A percentile compares a stretch with the other conserved stretches of the same genome.
These are phyloP conservation scores for Triangularia verruculosa DNA, from an alignment of 2,329 filamentous ascomycete species.

Conservation along the genomic window DNA sequence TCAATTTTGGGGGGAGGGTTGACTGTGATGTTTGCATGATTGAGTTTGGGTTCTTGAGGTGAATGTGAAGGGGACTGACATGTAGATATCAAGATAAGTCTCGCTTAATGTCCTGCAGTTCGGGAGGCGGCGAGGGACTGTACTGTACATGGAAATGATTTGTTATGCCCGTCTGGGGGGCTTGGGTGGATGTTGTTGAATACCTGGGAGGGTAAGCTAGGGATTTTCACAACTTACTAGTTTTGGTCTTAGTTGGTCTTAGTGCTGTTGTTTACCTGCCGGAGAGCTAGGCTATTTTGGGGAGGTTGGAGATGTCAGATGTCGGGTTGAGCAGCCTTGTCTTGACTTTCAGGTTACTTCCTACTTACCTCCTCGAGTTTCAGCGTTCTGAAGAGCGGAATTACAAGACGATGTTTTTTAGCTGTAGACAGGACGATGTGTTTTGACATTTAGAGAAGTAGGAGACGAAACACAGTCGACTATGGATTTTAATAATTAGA, in stretches of 20 bases:
- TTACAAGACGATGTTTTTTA: too few species aligned
- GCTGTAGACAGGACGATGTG: too few species aligned
- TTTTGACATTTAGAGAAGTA: too few species aligned
- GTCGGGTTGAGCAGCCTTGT: neutral
- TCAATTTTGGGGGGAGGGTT: too few species aligned
- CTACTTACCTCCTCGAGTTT: neutral
- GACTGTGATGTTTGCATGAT: too few species aligned
- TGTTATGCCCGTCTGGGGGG: neutral
- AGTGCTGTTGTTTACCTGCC: neutral
- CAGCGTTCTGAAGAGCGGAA: neutral
- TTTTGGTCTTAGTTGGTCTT: neutral
- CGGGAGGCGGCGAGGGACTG: too few species aligned
- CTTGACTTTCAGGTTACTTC: neutral
- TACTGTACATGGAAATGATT: neutral
- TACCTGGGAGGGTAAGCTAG: neutral
- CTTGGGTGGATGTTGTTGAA: neutral
- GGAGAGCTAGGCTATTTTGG: neutral
- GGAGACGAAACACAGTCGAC: too few species aligned
- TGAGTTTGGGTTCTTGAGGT: too few species aligned
- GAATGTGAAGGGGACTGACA: too few species aligned
- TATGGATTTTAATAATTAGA: too few species aligned
- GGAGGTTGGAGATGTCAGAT: neutral
- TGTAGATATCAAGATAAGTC: too few species aligned
- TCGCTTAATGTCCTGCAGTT: too few species aligned
- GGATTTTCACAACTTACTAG: neutral